These are phyloP conservation scores for Malus sieversii DNA, from an alignment of 306 rosid species.

Conservation along the genomic window DNA sequence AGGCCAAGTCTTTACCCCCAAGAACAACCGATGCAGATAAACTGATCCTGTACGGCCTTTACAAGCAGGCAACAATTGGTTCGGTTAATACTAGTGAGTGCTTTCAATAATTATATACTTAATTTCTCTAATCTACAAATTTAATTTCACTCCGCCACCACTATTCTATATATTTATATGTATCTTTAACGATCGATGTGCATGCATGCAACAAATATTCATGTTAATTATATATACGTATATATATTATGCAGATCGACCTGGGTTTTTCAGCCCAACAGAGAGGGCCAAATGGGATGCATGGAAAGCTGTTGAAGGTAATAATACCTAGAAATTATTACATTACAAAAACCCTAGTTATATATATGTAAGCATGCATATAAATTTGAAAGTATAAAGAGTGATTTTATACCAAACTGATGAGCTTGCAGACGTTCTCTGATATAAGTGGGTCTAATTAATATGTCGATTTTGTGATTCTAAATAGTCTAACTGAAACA, in stretches of 20 bases:
- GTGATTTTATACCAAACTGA: too few species aligned
- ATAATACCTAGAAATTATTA: neutral
- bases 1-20: conserved; percentile 14
- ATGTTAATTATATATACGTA: neutral
- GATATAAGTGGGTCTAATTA: too few species aligned
- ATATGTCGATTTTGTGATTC: too few species aligned
- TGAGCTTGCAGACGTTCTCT: too few species aligned
- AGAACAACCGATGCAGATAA: conserved; percentile 9
- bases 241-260: neutral
- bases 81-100: conserved; percentile 2
- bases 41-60: conserved; percentile 7
- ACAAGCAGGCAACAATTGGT: conserved; percentile 12
- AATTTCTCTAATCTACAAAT: neutral
- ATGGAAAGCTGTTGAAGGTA: conserved; percentile 15
- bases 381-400: too few species aligned
- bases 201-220: too few species aligned
- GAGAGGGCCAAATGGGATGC: conserved; percentile 22
- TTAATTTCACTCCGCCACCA: neutral
- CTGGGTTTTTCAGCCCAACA: conserved; percentile 9
- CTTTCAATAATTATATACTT: neutral
- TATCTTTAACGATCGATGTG: too few species aligned
- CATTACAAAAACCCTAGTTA: too few species aligned
- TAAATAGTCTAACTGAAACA: too few species aligned
- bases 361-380: too few species aligned
- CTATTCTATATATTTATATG: too few species aligned